A percentile compares a stretch with the other conserved stretches of the same genome.
Conservation (phyloP, 2,329 filamentous ascomycete genomes). For the Hymenoscyphus fraxineus region DNA sequence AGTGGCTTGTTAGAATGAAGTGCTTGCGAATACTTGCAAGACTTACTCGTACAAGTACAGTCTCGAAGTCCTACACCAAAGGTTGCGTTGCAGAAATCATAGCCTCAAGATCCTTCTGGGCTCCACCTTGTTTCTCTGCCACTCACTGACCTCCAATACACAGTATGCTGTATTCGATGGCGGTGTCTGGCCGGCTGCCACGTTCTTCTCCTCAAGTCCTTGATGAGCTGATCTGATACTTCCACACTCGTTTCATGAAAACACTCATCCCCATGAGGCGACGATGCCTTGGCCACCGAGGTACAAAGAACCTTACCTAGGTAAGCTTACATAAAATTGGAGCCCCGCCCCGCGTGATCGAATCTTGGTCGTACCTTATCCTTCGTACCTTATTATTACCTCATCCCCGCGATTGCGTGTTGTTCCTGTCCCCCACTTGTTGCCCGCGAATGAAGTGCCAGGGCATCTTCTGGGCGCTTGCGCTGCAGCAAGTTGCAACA, state of each 20-base stretch:
- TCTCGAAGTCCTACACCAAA: no score
- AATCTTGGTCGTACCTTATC: slow-evolving; percentile 1
- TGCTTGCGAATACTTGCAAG: no score
- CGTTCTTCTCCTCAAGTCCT: not conserved
- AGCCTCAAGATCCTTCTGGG: no score
- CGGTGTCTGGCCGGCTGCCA: not conserved
- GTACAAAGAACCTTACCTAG: not conserved
- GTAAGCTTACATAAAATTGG: not conserved
- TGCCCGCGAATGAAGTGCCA: not conserved
- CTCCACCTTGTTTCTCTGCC: no score
- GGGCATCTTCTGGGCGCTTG: not conserved
- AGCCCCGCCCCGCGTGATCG: not conserved
- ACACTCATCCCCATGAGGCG: not conserved
- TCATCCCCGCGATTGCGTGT: not conserved
- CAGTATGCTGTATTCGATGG: no score
- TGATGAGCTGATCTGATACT: not conserved
- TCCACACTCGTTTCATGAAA: not conserved
- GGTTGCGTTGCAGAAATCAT: no score
- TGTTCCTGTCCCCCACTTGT: not conserved
- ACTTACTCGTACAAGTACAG: no score
- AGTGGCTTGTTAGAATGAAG: no score
- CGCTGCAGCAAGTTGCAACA: not conserved
- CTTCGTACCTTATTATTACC: not conserved
- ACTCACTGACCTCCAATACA: no score
- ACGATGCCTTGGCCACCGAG: not conserved